These are phyloP conservation scores for Osmozyma mogii DNA, from an alignment of 805 yeast species.

Conservation along the genomic window DNA sequence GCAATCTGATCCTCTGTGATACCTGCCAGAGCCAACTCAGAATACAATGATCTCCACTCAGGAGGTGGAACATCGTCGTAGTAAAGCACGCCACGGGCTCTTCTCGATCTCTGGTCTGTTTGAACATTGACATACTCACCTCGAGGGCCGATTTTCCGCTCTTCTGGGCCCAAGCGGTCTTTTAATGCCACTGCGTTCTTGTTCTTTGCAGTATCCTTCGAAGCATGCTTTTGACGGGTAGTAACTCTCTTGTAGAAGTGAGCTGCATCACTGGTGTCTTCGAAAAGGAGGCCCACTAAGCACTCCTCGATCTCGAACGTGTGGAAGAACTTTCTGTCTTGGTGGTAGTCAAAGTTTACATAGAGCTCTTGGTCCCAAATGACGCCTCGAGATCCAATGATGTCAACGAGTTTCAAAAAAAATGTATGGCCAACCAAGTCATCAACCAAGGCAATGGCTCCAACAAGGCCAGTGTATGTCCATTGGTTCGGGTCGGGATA, in stretches of 20 bases:
- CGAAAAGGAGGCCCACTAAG: constrained; percentile 77
- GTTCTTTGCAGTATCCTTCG: constrained; percentile 78
- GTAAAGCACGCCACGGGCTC: constrained; percentile 53
- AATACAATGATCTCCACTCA: constrained; percentile 73
- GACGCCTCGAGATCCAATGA: constrained; percentile 75
- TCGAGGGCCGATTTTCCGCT: constrained; percentile 46
- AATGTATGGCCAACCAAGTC: constrained; percentile 93
- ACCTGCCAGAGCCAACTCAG: constrained; percentile 68
- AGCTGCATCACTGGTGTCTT: constrained; percentile 80
- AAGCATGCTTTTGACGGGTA: constrained; percentile 71
- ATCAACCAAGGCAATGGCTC: constrained; percentile 82
- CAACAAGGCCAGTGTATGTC: constrained; percentile 83
- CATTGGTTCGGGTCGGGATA: constrained; percentile 76
- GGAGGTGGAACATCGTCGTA: constrained; percentile 77
- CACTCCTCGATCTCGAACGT: constrained; percentile 91
- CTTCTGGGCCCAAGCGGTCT: constrained; percentile 27
- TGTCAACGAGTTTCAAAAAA: constrained; percentile 83
- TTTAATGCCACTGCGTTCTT: constrained; percentile 82
- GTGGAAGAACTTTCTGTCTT: constrained; percentile 92
- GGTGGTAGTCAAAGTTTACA: constrained; percentile 80
- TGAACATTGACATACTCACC: constrained; percentile 47
- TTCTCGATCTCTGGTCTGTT: constrained; percentile 48
- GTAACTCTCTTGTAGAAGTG: constrained; percentile 76
- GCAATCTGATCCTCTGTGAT: constrained; percentile 86
- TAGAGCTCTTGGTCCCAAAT: constrained; percentile 96